Evolutionary conservation across 805 yeast genomes (phyloP), one percentile per base, ranked within the genome.

Genomic region (Ogataea sp.): DNA sequence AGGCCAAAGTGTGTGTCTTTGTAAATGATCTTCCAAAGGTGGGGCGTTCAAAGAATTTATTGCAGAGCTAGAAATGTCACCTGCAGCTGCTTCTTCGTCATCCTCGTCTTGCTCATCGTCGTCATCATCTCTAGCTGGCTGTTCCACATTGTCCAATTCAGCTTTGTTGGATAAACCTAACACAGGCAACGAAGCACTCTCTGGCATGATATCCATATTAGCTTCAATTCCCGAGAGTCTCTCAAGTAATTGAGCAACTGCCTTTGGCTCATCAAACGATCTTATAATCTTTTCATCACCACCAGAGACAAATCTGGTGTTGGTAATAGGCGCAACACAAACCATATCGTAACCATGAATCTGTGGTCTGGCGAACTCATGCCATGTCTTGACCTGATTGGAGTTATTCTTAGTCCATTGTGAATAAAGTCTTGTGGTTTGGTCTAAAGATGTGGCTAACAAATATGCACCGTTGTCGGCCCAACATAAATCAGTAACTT

Each of bases 271-370:
- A 47, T 83, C 89, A 57, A 94, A 93, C 1, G 88, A 84, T 49
- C 99, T 70, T 46, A 90, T 60, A 10, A 87, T 79, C 63, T 93
- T 94, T 55, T 93, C 99, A 55, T 94, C 99, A 36, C 97, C 97
- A 14, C 89, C 97, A 39, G 96, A 85, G 3, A 89, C 83, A 63
- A 85, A 90, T 46, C 73, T 65, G 1, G 83, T 68, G 37, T 68
- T 61, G 15, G 73, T 61, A 13, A 93, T 59, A 11, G 82, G 68
- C 29, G 79, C 75, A 7, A 84, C 67, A 48, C 95, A 79, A 29
- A 85, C 71, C 97, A 93, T 88, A 55, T 93, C 97, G 56, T 87
- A 93, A 8, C 99, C 99, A 59, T 93, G 99, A 46, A 93, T 93
- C 59, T 93, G 99, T 0, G 98, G 97, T 49, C 99, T 74, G 2